Percentiles rank a stretch among this genome's conserved stretches.
phyloP scores from a whole-genome alignment of 345 rosid genomes.

The Brassica juncea region DNA sequence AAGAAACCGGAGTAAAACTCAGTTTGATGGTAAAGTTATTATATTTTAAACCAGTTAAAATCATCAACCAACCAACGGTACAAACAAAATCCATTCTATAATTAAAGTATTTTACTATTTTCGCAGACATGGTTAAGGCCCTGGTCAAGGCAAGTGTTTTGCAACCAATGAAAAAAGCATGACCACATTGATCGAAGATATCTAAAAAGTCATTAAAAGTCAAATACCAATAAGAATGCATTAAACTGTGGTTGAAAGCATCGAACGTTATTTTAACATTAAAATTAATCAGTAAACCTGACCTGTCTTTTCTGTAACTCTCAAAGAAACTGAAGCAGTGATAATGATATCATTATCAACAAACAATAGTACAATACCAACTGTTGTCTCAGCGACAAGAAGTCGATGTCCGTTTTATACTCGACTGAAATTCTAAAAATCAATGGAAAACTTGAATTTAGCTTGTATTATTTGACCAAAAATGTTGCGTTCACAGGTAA shows the following conservation, averaged over 20 bases:
- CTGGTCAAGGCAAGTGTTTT: too few species aligned
- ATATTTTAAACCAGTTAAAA: not conserved
- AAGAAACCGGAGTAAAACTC: not conserved
- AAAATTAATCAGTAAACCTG: slow-evolving; percentile 25
- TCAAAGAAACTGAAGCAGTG: not conserved
- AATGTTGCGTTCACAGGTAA: slow-evolving; percentile 28
- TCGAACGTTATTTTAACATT: slow-evolving; percentile 25
- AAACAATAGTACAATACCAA: not conserved
- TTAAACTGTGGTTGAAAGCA: slow-evolving; percentile 24
- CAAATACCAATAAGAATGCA: slow-evolving; percentile 22
- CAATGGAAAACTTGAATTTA: slow-evolving; percentile 16
- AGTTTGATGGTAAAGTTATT: not conserved
- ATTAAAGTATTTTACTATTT: too few species aligned
- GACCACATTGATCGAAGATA: not conserved
- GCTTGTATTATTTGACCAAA: slow-evolving; percentile 23
- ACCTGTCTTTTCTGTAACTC: slow-evolving; percentile 22
- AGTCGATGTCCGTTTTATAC: slow-evolving; percentile 22
- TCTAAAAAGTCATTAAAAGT: not conserved
- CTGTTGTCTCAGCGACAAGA: slow-evolving; percentile 9
- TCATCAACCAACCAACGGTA: not conserved
- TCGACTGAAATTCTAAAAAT: slow-evolving; percentile 1
- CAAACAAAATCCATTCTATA: not conserved
- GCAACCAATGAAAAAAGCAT: not conserved
- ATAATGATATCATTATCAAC: slow-evolving; percentile 35
- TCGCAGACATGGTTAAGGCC: too few species aligned